A percentile compares a stretch with the other conserved stretches of the same genome.
Conservation (phyloP, 805 yeast species). For the Lachancea quebecensis region DNA sequence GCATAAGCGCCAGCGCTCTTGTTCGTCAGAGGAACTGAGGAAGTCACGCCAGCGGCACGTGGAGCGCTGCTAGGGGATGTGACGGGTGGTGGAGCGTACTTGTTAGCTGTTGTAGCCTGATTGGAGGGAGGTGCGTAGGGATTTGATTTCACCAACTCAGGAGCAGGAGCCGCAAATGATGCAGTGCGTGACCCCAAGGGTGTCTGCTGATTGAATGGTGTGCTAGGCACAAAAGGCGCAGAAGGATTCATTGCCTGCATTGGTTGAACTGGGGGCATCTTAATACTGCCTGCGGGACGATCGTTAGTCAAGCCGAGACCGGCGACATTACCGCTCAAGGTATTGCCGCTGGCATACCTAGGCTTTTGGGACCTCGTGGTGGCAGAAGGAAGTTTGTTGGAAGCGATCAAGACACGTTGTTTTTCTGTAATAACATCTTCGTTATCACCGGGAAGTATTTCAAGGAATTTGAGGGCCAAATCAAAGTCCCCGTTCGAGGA, state of each 20-base stretch:
- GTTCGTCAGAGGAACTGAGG: slow-evolving; percentile 17
- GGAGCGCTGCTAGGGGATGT: slow-evolving; percentile 8
- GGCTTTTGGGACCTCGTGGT: not conserved
- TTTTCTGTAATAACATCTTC: slow-evolving; percentile 68
- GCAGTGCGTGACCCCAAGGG: slow-evolving; percentile 4
- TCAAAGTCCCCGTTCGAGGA: slow-evolving; percentile 81
- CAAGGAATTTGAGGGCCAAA: slow-evolving; percentile 64
- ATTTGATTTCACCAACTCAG: slow-evolving; percentile 10
- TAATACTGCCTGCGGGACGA: not conserved
- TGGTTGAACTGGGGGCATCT: slow-evolving; percentile 6
- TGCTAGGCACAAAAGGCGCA: slow-evolving; percentile 1
- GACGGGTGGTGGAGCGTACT: slow-evolving; percentile 5
- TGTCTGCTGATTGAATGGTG: slow-evolving; percentile 1
- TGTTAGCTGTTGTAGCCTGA: slow-evolving; percentile 12
- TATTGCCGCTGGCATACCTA: slow-evolving; percentile 1
- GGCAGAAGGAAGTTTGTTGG: slow-evolving; percentile 30
- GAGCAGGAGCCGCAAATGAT: slow-evolving; percentile 6
- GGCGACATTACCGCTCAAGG: not conserved
- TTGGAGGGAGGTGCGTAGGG: slow-evolving; percentile 18
- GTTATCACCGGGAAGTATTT: slow-evolving; percentile 64
- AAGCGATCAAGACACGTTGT: slow-evolving; percentile 70
- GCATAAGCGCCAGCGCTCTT: not conserved
- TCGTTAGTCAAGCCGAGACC: slow-evolving; percentile 2
- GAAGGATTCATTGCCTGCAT: not conserved
- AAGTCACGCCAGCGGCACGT: slow-evolving; percentile 10